These are phyloP conservation scores for Ottelia alismoides DNA, from an alignment of 106 monocot species.

Conservation along the genomic window DNA sequence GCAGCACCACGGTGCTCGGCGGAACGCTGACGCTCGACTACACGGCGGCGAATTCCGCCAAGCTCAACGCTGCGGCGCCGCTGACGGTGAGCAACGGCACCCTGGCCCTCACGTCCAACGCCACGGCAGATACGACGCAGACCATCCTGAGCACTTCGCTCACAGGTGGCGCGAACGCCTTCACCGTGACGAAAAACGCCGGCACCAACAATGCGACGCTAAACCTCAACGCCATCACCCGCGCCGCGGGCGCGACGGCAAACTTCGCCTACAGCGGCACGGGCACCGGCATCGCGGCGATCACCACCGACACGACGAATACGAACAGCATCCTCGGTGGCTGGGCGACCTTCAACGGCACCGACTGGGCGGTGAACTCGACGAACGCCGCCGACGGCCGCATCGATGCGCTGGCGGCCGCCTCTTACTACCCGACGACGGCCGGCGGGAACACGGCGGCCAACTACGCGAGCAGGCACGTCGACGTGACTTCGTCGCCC, in stretches of 20 bases:
- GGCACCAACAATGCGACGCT: background rate
- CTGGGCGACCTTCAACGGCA: background rate
- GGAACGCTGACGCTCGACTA: too few relatives aligned
- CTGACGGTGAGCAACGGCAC: background rate
- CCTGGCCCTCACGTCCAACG: background rate
- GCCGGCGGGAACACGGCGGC: background rate
- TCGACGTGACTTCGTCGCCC: too few relatives aligned
- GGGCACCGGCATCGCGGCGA: background rate
- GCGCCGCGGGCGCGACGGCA: background rate
- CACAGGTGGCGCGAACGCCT: background rate
- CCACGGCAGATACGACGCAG: background rate
- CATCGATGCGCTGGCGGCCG: background rate
- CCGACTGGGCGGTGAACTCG: background rate
- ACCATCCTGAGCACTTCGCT: background rate
- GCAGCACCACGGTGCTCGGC: too few relatives aligned
- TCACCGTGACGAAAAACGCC: background rate
- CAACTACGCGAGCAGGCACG: background rate
- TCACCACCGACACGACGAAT: background rate
- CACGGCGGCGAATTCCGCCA: too few relatives aligned
- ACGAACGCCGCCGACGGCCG: too few relatives aligned
- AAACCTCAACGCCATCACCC: background rate
- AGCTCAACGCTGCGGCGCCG: too few relatives aligned
- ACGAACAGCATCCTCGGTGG: background rate
- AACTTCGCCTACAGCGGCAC: background rate
- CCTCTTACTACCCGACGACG: background rate